Base-by-base conservation (phyloP, 164 flowering plant genomes). In the Akebia trifoliata region DNA sequence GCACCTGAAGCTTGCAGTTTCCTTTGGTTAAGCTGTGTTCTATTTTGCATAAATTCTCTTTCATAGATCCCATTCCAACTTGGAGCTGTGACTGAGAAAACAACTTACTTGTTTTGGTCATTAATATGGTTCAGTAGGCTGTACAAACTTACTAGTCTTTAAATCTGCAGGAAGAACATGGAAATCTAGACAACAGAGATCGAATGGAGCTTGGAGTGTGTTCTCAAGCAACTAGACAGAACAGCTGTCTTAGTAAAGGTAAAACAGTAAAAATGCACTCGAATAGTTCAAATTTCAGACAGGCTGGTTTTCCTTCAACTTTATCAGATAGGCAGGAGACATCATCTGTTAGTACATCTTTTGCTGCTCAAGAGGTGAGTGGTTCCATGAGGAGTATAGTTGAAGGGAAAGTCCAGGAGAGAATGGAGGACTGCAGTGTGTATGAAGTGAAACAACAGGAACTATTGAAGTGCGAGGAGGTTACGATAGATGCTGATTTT, bases 141-240 rank as follows among this genome's bases (percentile, higher is more conserved):
- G 39, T 45, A 55, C n/a, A 20, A 15, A 12, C 24, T 37, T 46
- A 37, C 42, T 51, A 26, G 6, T 55, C 28, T 20, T 56, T 57
- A 21, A 46, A 31, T 44, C 26, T 64, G 65, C 59, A 81, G 86
- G 58, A 56, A 52, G 75, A 64, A 36, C 32, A 36, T 29, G 36
- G 24, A 42, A 59, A 48, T 69, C 36, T 43, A 24, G 57, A 38
- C 28, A 14, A 18, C 37, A 42, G 35, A 24, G 71, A 52, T 1
- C 36, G 9, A n/a, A n/a, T n/a, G n/a, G n/a, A n/a, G n/a, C n/a
- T n/a, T n/a, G n/a, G n/a, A n/a, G n/a, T n/a, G n/a, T n/a, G n/a
- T 57, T 60, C 50, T 54, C 11, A 57, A 54, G 30, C 40, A 60
- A 3, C 24, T 54, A 59, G 29, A 29, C 46, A 53, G 6, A 49